These are phyloP conservation scores for Penicillium sp. DNA, from an alignment of 2,329 filamentous ascomycete genomes.

Conservation along the genomic window DNA sequence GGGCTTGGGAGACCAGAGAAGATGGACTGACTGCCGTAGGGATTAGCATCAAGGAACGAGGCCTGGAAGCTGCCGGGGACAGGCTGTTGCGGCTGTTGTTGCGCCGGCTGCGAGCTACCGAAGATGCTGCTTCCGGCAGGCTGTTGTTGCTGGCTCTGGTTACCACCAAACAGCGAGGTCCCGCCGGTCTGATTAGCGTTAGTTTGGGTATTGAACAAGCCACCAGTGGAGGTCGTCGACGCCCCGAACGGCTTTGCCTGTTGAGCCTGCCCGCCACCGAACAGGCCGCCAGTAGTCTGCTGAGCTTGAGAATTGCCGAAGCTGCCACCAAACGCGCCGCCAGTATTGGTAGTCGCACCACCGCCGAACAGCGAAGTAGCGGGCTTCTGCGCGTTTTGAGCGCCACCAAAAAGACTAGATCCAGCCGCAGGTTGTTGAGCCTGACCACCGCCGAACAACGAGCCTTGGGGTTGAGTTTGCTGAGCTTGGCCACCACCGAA, in stretches of 20 bases:
- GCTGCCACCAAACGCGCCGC: slow-evolving; percentile 39
- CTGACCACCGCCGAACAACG: slow-evolving; percentile 41
- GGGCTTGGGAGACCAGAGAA: slow-evolving; percentile 73
- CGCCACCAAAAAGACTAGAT: slow-evolving; percentile 53
- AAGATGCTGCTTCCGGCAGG: slow-evolving; percentile 52
- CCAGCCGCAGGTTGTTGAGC: slow-evolving; percentile 42
- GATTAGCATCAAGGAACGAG: slow-evolving; percentile 79
- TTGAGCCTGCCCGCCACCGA: slow-evolving; percentile 52
- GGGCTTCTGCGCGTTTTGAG: slow-evolving; percentile 32
- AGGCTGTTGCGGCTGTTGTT: slow-evolving; percentile 48
- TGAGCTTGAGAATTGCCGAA: slow-evolving; percentile 52
- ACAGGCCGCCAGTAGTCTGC: slow-evolving; percentile 47
- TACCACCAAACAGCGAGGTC: slow-evolving; percentile 63
- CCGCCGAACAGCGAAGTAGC: slow-evolving; percentile 25
- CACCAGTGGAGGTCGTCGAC: slow-evolving; percentile 44
- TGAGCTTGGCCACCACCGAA: slow-evolving; percentile 48
- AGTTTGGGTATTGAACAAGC: slow-evolving; percentile 51
- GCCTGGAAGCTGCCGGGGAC: slow-evolving; percentile 64
- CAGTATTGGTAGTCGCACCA: slow-evolving; percentile 29
- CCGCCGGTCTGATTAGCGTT: slow-evolving; percentile 38
- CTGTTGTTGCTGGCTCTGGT: slow-evolving; percentile 40
- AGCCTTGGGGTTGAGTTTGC: slow-evolving; percentile 37
- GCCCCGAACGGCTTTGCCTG: slow-evolving; percentile 61
- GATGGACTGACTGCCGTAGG: slow-evolving; percentile 85
- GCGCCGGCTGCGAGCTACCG: slow-evolving; percentile 57